Evolutionary conservation across 805 yeast genomes (phyloP), one percentile per base, ranked within the genome.

Genomic region (Suhomyces kilbournensis): DNA sequence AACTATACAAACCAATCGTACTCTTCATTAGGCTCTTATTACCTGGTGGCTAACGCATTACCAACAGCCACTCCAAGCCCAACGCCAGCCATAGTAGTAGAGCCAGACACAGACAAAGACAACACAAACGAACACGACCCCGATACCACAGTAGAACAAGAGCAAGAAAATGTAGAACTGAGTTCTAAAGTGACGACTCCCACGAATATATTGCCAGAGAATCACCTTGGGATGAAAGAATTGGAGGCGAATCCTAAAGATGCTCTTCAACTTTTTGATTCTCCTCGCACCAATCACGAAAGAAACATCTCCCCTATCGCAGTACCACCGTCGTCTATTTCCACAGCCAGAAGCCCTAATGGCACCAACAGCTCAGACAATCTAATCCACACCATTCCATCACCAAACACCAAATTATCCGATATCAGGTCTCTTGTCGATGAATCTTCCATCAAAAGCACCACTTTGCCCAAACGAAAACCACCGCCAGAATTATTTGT

Each of bases 321-420:
- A 1, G 59, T 69, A 6, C 70, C 72, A 0, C 64, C 61, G 2
- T 66, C 71, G 9, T 69, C 66, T 46, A 59, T 64, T 48, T 67
- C 70, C 3, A 59, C 54, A 35, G 69, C 70, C 3, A 51, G 72
- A 46, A 65, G 60, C 17, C 57, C 57, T 14, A 67, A 64, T 15
- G 56, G 54, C 10, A 60, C 61, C 7, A 12, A 38, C 42, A 63
- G 67, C 19, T 60, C 62, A 46, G 65, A 61, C 45, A 52, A 60
- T 48, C 60, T 46, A 51, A 53, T 53, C 51, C 55, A 26, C 53
- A 50, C 26, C 32, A 44, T 28, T 34, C 49, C 48, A 1, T 52
- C 46, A 30, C 30, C 51, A 7, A 45, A 55, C 15, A 45, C 47
- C n/a, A 32, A 22, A 22, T 15, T 46, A 45, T 46, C n/a, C 53